Conservation (phyloP, 208 protist species). For the Sergeia podlipaevii region DNA sequence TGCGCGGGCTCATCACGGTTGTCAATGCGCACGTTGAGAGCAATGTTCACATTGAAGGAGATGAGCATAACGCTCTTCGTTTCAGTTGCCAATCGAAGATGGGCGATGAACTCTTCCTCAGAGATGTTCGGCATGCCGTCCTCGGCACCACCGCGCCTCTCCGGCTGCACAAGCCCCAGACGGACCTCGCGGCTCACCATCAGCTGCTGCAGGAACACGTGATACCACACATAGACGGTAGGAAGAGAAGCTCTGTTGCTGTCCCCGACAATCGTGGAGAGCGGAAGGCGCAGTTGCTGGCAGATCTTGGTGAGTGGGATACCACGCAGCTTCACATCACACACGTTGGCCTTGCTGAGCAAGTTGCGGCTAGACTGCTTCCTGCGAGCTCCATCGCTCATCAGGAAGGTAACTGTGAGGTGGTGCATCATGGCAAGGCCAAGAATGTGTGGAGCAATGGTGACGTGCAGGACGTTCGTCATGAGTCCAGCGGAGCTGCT, state of each 20-base stretch:
- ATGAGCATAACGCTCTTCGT: conserved; percentile 85
- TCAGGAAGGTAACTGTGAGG: conserved; percentile 66
- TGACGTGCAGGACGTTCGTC: conserved; percentile 64
- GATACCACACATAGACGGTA: conserved; percentile 72
- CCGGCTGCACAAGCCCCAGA: conserved; percentile 56
- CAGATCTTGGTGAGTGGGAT: conserved; percentile 86
- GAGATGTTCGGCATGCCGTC: conserved; percentile 83
- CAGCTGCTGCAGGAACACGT: conserved; percentile 72
- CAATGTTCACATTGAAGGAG: conserved; percentile 85
- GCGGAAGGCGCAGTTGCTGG: conserved; percentile 72
- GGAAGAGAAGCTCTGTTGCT: conserved; percentile 60
- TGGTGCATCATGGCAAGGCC: conserved; percentile 89
- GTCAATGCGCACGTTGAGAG: conserved; percentile 69
- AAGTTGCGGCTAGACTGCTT: conserved; percentile 60
- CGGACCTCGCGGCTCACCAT: conserved; percentile 60
- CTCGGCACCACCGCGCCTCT: conserved; percentile 66
- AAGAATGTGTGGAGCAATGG: conserved; percentile 81
- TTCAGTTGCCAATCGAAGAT: conserved; percentile 56
- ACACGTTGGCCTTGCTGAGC: conserved; percentile 64
- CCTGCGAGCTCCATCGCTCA: conserved; percentile 50
- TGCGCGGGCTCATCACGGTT: conserved; percentile 62
- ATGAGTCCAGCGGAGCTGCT: conserved; percentile 68
- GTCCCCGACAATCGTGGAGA: conserved; percentile 69
- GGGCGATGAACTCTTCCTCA: conserved; percentile 72
- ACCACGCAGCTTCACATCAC: conserved; percentile 81